Conservation (phyloP, 768 basidiomycete species). For the Phanerochaete carnosa region DNA sequence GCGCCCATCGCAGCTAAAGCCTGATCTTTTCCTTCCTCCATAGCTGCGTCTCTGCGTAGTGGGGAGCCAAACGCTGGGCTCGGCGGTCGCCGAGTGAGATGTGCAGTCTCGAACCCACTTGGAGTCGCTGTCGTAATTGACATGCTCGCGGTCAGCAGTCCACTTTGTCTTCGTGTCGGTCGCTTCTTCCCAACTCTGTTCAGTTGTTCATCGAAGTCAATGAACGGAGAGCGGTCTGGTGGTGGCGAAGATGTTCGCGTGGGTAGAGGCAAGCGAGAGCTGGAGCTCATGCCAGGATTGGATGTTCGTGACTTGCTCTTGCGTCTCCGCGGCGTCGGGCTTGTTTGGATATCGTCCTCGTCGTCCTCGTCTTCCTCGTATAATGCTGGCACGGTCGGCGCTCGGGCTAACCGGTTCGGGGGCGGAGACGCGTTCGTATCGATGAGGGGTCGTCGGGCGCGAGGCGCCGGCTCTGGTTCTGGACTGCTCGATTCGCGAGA, state of each 20-base stretch:
- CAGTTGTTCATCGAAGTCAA: conserved; percentile 30
- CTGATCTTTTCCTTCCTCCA: conserved; percentile 60
- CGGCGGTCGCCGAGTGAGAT: conserved; percentile 47
- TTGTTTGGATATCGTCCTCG: conserved; percentile 37
- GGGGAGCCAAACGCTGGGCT: conserved; percentile 73
- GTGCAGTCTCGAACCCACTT: conserved; percentile 28
- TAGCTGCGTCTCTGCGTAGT: conserved; percentile 47
- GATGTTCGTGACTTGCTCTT: conserved; percentile 44
- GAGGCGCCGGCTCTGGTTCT: conserved; percentile 40
- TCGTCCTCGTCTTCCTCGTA: conserved; percentile 35
- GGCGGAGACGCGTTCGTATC: conserved; percentile 45
- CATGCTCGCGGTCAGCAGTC: conserved; percentile 43
- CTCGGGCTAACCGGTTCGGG: conserved; percentile 55
- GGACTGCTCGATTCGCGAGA: conserved; percentile 21
- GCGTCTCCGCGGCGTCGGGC: conserved; percentile 25
- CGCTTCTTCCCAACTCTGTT: conserved; percentile 31
- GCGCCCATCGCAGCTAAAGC: conserved; percentile 31
- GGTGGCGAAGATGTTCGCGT: conserved; percentile 35
- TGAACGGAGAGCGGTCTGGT: conserved; percentile 21
- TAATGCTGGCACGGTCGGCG: conserved; percentile 66
- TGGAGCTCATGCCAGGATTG: conserved; percentile 42
- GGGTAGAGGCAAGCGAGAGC: conserved; percentile 27
- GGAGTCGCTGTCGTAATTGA: conserved; percentile 29
- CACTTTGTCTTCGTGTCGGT: conserved; percentile 43
- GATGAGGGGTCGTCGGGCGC: conserved; percentile 43